A percentile compares a stretch with the other conserved stretches of the same genome.
phyloP scores from a whole-genome alignment of 306 rosid genomes.

The Calophaca sinica region DNA sequence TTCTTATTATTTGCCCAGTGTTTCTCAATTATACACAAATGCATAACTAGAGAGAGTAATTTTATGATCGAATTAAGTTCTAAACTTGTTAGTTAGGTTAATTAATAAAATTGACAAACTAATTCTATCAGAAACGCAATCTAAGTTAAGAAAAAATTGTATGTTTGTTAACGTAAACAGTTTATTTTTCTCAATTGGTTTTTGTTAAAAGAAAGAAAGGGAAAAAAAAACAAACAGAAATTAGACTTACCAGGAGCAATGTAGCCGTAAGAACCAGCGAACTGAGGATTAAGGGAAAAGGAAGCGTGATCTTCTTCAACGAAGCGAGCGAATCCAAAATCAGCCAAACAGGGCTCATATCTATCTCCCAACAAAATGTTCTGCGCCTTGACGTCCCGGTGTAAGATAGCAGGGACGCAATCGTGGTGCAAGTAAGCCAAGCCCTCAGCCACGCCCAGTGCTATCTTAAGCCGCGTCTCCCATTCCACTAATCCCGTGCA shows the following conservation, averaged over 20 bases:
- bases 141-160: neutral
- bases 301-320: slow-evolving; percentile 72
- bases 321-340: slow-evolving; percentile 86
- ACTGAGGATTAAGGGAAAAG: slow-evolving; percentile 71
- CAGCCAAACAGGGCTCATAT: slow-evolving; percentile 86
- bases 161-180: too few relatives aligned
- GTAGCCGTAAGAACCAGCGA: slow-evolving; percentile 96
- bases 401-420: slow-evolving; percentile 90
- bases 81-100: neutral
- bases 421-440: slow-evolving; percentile 89
- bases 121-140: too few relatives aligned
- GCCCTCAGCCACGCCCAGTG: slow-evolving; percentile 85
- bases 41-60: neutral
- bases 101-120: neutral
- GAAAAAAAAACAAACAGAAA: neutral
- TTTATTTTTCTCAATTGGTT: too few relatives aligned
- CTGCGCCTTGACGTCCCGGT: slow-evolving; percentile 88
- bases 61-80: neutral
- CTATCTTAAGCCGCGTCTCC: slow-evolving; percentile 91
- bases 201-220: too few relatives aligned
- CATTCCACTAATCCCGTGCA: slow-evolving; percentile 77
- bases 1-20: too few relatives aligned
- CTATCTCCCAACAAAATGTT: slow-evolving; percentile 79
- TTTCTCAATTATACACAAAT: neutral
- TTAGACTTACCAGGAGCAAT: slow-evolving; percentile 81